Evolutionary conservation across 306 rosid species (phyloP), one percentile per base, ranked within the genome.

Genomic region (Cucumis hystrix): DNA sequence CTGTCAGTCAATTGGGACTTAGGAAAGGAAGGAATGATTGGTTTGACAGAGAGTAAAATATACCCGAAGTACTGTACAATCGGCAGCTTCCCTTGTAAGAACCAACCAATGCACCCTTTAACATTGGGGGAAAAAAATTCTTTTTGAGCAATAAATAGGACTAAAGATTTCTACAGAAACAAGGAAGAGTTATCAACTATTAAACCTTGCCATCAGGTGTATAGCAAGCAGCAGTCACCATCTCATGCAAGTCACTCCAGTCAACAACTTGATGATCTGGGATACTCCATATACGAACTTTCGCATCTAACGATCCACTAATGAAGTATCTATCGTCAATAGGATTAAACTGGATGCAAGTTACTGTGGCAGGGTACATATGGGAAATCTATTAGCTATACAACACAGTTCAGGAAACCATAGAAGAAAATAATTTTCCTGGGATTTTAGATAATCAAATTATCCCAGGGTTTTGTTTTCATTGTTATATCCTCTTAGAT

Each of bases 271-370:
- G 93, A 65, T 84, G 92, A 80, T 92, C 93, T 58, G 92, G 91
- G 80, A 96, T 90, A 87, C 97, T 96, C 99, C 99, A 96, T 80
- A 96, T 92, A 69, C 99, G 99, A 81, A 96, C 99, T 85, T 96
- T 96, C 45, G 90, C 90, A 83, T 96, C 99, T 87, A 96, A 88
- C 4, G 99, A 96, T 83, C 99, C 99, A 39, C 99, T 96, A 78
- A 96, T 96, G 98, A 96, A 96, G 89, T 89, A 96, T 77, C 86
- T 87, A 87, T 96, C 99, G 83, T 96, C 98, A 82, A 91, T 91
- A 76, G 99, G 99, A 86, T 96, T 92, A 83, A 96, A 96, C 90
- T 96, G 99, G 97, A 96, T 96, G 93, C 99, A 96, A 71, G 99
- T 96, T 81, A 96, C 99, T 96, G 99, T 79, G 78, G 81, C 84